Conservation (phyloP, 306 rosid genomes). For the Cucurbita ficifolia region DNA sequence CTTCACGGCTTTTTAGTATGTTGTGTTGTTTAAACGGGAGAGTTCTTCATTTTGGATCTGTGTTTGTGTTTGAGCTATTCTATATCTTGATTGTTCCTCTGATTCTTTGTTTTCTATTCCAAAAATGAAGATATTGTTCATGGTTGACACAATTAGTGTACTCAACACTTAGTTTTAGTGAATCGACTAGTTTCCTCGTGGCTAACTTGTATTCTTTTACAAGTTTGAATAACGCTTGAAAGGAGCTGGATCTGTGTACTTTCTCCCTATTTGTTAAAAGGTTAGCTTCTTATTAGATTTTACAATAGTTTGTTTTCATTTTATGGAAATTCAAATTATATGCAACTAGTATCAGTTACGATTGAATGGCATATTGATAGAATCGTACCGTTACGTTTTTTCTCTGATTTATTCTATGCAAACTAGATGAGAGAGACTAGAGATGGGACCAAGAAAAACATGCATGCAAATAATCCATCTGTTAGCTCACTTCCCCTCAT, state of each 20-base stretch:
- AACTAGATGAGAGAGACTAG: slow-evolving; percentile 56
- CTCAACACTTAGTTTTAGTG: not conserved
- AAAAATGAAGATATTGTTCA: no score
- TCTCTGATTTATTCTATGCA: not conserved
- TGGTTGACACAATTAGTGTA: not conserved
- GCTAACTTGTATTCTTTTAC: not conserved
- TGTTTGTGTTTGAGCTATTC: no score
- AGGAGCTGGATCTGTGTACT: not conserved
- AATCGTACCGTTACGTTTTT: not conserved
- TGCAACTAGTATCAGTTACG: not conserved
- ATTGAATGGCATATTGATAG: not conserved
- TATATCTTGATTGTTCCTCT: no score
- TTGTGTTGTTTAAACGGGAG: not conserved
- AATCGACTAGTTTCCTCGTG: not conserved
- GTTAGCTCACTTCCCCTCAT: slow-evolving; percentile 60
- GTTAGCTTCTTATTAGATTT: slow-evolving; percentile 1
- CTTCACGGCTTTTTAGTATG: not conserved
- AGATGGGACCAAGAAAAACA: slow-evolving; percentile 27
- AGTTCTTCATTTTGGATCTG: not conserved
- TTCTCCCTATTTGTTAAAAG: not conserved
- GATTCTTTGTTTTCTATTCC: no score
- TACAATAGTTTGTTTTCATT: not conserved
- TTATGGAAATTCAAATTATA: slow-evolving; percentile 1
- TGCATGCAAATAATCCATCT: slow-evolving; percentile 28
- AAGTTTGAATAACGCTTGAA: not conserved